A percentile compares a stretch with the other conserved stretches of the same genome.
phyloP scores from a whole-genome alignment of 2,329 filamentous ascomycete species.

The Alternaria sp. region DNA sequence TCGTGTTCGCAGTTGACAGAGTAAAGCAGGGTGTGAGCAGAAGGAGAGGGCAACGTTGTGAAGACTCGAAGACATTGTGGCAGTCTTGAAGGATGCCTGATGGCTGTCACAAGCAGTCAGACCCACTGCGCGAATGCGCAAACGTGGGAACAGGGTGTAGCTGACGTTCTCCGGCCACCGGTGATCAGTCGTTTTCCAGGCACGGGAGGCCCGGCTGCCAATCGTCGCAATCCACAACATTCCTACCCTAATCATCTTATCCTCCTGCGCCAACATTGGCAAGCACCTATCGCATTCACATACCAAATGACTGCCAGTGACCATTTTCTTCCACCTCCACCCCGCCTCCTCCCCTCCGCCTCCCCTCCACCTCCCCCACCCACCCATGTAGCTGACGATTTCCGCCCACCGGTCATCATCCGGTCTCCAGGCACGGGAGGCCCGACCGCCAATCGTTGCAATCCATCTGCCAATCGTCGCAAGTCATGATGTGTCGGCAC shows the following conservation, averaged over 20 bases:
- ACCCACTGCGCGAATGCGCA: slow-evolving; percentile 26
- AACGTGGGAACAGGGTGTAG: slow-evolving; percentile 20
- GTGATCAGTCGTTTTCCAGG: slow-evolving; percentile 16
- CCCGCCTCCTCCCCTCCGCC: too few relatives aligned
- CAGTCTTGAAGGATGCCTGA: slow-evolving; percentile 15
- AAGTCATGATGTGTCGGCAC: slow-evolving; percentile 1
- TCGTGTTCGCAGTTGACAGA: slow-evolving; percentile 2
- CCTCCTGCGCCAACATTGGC: too few relatives aligned
- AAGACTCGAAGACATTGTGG: too few relatives aligned
- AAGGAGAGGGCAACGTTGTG: neutral
- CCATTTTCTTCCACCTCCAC: too few relatives aligned
- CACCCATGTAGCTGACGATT: slow-evolving; percentile 16
- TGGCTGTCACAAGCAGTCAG: slow-evolving; percentile 14
- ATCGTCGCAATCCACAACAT: too few relatives aligned
- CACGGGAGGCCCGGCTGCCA: slow-evolving; percentile 1
- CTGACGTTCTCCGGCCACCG: slow-evolving; percentile 10
- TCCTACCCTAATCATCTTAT: too few relatives aligned
- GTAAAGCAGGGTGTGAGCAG: neutral
- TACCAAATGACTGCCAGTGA: too few relatives aligned
- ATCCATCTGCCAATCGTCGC: too few relatives aligned
- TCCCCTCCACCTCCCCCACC: too few relatives aligned
- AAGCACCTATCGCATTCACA: too few relatives aligned
- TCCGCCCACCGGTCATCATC: slow-evolving; percentile 13
- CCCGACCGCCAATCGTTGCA: slow-evolving; percentile 1
- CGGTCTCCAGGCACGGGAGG: slow-evolving; percentile 10